Evolutionary conservation across 345 rosid genomes (phyloP).

Genomic region (Barbarea vulgaris): DNA sequence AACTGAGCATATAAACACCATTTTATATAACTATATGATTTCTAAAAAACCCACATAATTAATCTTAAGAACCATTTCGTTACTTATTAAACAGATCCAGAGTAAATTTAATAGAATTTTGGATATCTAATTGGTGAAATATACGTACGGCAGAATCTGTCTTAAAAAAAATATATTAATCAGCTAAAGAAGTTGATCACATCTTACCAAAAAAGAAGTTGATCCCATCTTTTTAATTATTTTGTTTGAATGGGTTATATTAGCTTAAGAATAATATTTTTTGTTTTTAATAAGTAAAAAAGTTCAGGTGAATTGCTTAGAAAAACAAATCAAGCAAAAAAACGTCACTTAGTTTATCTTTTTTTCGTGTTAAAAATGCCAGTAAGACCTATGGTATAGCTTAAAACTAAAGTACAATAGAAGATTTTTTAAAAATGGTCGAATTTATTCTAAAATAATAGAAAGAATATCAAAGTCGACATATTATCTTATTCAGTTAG

Average conservation of each 20-base stretch:
- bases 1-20: not conserved
- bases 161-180: not conserved
- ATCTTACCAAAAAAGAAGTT: not conserved
- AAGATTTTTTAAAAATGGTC: not conserved
- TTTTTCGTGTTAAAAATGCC: not conserved
- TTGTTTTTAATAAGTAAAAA: too few species aligned
- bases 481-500: slow-evolving; percentile 33
- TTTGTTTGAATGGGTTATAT: not conserved
- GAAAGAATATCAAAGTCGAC: slow-evolving; percentile 36
- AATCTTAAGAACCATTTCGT: not conserved
- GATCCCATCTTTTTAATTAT: not conserved
- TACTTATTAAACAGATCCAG: not conserved
- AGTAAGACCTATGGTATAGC: not conserved
- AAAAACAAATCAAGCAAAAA: not conserved
- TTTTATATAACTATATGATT: not conserved
- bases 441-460: slow-evolving; percentile 2
- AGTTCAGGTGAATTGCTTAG: not conserved
- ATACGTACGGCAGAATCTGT: not conserved
- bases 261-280: too few species aligned
- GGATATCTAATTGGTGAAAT: not conserved
- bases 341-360: not conserved
- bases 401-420: not conserved
- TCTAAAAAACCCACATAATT: not conserved
- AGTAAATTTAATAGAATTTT: too few species aligned
- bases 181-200: not conserved